phyloP scores from a whole-genome alignment of 1,139 yeast species.

The Schizosaccharomyces versatilis region DNA sequence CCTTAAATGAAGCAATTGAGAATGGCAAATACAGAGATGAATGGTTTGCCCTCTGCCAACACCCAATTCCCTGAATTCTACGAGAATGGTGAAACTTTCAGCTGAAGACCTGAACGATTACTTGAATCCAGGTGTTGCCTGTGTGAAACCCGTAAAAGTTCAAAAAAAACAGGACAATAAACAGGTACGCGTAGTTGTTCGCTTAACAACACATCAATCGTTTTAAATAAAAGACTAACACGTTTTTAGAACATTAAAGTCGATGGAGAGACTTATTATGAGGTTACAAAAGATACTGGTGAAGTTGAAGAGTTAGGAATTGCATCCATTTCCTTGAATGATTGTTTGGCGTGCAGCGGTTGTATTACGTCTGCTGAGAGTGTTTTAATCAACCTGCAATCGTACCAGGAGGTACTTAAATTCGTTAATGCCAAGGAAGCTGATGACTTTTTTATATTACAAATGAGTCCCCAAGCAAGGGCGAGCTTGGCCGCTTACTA shows the following conservation, averaged over 20 bases:
- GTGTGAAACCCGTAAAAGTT: constrained; percentile 52
- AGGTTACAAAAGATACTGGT: constrained; percentile 21
- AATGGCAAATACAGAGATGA: too few relatives aligned
- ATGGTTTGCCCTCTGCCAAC: too few relatives aligned
- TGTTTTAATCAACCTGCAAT: constrained; percentile 72
- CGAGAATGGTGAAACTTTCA: constrained; percentile 2
- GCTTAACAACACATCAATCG: not conserved
- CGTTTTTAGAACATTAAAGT: constrained; percentile 31
- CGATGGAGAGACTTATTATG: constrained; percentile 45
- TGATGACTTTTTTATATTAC: constrained; percentile 34
- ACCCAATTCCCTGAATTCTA: not conserved
- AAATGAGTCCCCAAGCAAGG: constrained; percentile 70
- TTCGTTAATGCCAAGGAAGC: constrained; percentile 12
- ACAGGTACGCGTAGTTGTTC: not conserved
- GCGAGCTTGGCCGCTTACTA: constrained; percentile 61
- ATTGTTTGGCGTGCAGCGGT: constrained; percentile 91
- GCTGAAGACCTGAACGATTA: constrained; percentile 73
- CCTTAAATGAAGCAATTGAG: too few relatives aligned
- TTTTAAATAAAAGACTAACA: not conserved
- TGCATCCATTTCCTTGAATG: constrained; percentile 75
- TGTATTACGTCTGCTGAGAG: constrained; percentile 95
- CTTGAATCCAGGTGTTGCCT: constrained; percentile 82
- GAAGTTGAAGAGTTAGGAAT: constrained; percentile 34
- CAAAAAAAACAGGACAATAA: constrained; percentile 3
- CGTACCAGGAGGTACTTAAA: constrained; percentile 45